These are phyloP conservation scores for Trichosporon coremiiforme DNA, from an alignment of 1,284 basidiomycete species.

Conservation along the genomic window DNA sequence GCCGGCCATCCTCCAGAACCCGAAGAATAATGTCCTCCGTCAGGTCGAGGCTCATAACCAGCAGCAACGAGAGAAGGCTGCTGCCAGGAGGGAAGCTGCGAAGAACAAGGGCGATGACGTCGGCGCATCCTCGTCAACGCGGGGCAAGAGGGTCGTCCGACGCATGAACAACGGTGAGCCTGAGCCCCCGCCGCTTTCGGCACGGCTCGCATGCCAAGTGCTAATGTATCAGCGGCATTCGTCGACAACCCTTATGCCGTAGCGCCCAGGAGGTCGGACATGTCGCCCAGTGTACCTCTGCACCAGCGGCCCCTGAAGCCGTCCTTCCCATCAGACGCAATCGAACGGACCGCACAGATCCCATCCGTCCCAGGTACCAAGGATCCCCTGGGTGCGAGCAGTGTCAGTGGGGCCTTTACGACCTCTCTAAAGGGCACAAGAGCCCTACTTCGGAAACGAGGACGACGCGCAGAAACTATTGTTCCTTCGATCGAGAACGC, in stretches of 20 bases:
- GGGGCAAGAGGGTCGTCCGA: slow-evolving; percentile 48
- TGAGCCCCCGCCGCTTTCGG: not conserved
- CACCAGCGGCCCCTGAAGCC: slow-evolving; percentile 39
- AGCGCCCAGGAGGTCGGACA: slow-evolving; percentile 42
- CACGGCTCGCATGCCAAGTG: not conserved
- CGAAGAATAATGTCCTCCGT: slow-evolving; percentile 37
- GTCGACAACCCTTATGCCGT: slow-evolving; percentile 52
- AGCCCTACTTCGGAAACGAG: slow-evolving; percentile 45
- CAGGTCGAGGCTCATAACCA: slow-evolving; percentile 51
- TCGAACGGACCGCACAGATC: slow-evolving; percentile 38
- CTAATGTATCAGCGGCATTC: slow-evolving; percentile 41
- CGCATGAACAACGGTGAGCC: slow-evolving; percentile 52
- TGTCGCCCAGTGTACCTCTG: slow-evolving; percentile 47
- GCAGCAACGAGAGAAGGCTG: slow-evolving; percentile 51
- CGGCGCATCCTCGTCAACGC: slow-evolving; percentile 21
- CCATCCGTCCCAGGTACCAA: slow-evolving; percentile 21
- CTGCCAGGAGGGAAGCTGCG: slow-evolving; percentile 34
- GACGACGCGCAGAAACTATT: slow-evolving; percentile 47
- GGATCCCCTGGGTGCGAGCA: slow-evolving; percentile 17
- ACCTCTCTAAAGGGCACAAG: slow-evolving; percentile 54
- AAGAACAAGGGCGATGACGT: slow-evolving; percentile 24
- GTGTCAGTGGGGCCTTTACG: slow-evolving; percentile 45
- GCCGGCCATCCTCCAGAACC: slow-evolving; percentile 55
- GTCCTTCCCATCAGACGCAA: slow-evolving; percentile 40
- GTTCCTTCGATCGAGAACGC: slow-evolving; percentile 44